A percentile compares a stretch with the other conserved stretches of the same genome.
phyloP scores from a whole-genome alignment of 2,329 filamentous ascomycete genomes.

The Calonectria henricotiae region DNA sequence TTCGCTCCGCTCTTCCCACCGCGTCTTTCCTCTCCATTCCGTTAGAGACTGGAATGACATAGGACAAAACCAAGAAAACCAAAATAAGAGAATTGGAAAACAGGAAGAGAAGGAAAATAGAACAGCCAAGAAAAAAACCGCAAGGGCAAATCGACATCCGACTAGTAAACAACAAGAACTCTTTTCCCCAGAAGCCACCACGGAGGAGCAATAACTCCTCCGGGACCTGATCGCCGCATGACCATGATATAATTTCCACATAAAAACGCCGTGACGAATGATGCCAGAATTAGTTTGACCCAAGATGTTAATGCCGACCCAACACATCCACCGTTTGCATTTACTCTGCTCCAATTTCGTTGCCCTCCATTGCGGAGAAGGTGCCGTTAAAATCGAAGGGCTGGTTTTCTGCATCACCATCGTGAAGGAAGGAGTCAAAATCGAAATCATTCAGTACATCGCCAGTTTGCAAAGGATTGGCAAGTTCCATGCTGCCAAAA shows the following conservation, averaged over 20 bases:
- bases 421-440: slow-evolving; percentile 78
- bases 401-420: slow-evolving; percentile 65
- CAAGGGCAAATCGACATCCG: slow-evolving; percentile 28
- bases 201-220: slow-evolving; percentile 52
- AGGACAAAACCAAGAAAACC: slow-evolving; percentile 39
- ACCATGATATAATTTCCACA: slow-evolving; percentile 61
- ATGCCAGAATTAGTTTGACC: slow-evolving; percentile 61
- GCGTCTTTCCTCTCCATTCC: slow-evolving; percentile 41
- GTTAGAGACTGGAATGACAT: slow-evolving; percentile 23
- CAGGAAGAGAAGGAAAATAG: slow-evolving; percentile 34
- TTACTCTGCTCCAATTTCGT: slow-evolving; percentile 74
- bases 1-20: slow-evolving; percentile 35
- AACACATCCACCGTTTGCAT: slow-evolving; percentile 42
- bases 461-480: slow-evolving; percentile 68
- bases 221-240: slow-evolving; percentile 59
- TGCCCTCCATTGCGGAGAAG: slow-evolving; percentile 70
- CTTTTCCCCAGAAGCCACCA: slow-evolving; percentile 57
- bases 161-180: slow-evolving; percentile 48
- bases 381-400: slow-evolving; percentile 71
- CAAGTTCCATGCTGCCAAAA: slow-evolving; percentile 69
- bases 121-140: slow-evolving; percentile 42
- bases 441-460: slow-evolving; percentile 79
- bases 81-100: slow-evolving; percentile 34
- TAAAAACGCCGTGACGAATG: slow-evolving; percentile 60
- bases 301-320: slow-evolving; percentile 54